Conservation (phyloP, 2,329 filamentous ascomycete genomes). For the Dothiorella sarmentorum region DNA sequence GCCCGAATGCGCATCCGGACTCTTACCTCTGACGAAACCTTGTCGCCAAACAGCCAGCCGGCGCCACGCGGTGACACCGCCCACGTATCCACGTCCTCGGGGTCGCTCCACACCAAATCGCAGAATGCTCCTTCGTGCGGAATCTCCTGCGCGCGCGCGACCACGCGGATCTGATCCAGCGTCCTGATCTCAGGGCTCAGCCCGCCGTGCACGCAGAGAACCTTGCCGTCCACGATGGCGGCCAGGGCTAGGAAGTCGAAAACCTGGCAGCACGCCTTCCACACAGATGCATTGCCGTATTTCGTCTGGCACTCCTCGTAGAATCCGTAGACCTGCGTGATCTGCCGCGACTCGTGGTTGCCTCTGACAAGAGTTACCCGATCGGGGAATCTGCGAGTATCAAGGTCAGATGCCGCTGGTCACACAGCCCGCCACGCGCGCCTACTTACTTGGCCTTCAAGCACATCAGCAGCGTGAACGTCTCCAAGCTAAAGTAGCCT, state of each 20-base stretch:
- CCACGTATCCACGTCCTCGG: conserved; percentile 68
- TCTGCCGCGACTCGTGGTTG: conserved; percentile 97
- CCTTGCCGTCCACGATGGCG: conserved; percentile 97
- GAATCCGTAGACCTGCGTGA: conserved; percentile 98
- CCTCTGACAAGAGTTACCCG: conserved; percentile 70
- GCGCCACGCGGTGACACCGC: conserved; percentile 66
- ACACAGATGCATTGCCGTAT: conserved; percentile 98
- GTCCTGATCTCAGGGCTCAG: conserved; percentile 95
- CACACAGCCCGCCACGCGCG: neutral
- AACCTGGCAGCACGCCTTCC: conserved; percentile 98
- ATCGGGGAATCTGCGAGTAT: conserved; percentile 59
- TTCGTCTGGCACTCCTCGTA: conserved; percentile 99
- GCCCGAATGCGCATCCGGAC: neutral
- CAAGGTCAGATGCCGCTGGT: conserved; percentile 17
- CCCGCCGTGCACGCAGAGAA: conserved; percentile 97
- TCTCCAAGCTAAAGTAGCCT: conserved; percentile 71
- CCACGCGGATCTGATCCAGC: conserved; percentile 81
- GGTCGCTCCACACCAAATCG: conserved; percentile 91
- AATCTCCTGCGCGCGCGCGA: conserved; percentile 83
- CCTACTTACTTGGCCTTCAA: conserved; percentile 64
- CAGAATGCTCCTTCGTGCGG: conserved; percentile 98
- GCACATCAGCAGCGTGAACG: conserved; percentile 69
- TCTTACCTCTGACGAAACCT: conserved; percentile 63
- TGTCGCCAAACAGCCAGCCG: conserved; percentile 67
- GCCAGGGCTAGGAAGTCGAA: conserved; percentile 98